These are phyloP conservation scores for Cordyceps cateniannulata DNA, from an alignment of 2,329 filamentous ascomycete species.

Conservation along the genomic window DNA sequence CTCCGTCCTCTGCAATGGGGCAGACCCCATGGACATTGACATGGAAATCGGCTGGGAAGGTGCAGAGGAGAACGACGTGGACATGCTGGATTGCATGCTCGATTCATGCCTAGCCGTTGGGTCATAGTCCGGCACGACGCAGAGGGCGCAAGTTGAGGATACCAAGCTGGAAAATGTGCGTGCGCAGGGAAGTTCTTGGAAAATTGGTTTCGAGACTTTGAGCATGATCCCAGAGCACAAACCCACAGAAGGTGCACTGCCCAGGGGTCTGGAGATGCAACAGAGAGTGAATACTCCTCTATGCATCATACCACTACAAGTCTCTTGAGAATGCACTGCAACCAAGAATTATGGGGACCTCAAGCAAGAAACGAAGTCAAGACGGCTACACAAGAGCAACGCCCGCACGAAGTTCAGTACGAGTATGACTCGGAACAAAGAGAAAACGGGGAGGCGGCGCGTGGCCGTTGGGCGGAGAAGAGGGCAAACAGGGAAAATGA, in stretches of 20 bases:
- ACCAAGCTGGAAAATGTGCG: no score
- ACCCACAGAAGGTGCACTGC: no score
- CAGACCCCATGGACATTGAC: conserved; percentile 56
- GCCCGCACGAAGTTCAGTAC: neutral
- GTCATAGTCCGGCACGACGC: conserved; percentile 20
- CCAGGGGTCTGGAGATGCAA: no score
- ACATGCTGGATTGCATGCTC: conserved; percentile 48
- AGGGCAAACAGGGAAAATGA: neutral
- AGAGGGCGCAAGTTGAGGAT: no score
- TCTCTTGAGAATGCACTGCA: no score
- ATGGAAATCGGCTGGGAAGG: conserved; percentile 57
- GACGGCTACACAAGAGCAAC: neutral
- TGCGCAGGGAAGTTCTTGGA: neutral
- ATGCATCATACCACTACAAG: no score
- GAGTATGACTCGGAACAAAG: neutral
- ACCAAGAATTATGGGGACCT: no score
- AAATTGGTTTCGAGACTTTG: neutral
- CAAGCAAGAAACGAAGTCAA: neutral
- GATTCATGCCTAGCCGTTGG: conserved; percentile 49
- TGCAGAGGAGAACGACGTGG: conserved; percentile 43
- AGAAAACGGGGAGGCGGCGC: neutral
- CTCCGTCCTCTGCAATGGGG: conserved; percentile 39
- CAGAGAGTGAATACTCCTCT: no score
- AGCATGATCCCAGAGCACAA: no score
- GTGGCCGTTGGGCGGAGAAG: neutral